A percentile compares a stretch with the other conserved stretches of the same genome.
Conservation (phyloP, 148 eudicot species). For the Rhododendron mucronatum region DNA sequence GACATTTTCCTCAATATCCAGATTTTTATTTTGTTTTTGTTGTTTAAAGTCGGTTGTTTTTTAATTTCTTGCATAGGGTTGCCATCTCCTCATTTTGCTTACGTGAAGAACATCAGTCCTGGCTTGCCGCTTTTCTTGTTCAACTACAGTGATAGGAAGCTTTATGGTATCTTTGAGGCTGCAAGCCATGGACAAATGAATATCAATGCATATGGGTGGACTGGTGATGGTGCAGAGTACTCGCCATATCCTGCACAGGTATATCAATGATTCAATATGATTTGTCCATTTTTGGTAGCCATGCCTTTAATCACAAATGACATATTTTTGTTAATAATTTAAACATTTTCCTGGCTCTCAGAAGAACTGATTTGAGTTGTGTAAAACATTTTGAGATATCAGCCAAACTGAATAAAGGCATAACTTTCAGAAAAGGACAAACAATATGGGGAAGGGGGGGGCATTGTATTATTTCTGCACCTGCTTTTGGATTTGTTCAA, state of each 20-base stretch:
- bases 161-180: neutral
- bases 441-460: neutral
- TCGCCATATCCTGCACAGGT: conserved; percentile 78
- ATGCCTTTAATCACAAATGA: neutral
- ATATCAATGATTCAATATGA: neutral
- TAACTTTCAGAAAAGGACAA: neutral
- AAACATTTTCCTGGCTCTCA: neutral
- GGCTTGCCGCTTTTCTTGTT: conserved; percentile 44
- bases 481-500: no score
- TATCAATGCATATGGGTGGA: conserved; percentile 30
- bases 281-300: neutral
- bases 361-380: neutral
- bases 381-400: neutral
- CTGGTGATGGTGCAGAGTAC: conserved; percentile 28
- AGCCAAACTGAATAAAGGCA: neutral
- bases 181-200: neutral
- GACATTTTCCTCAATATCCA: neutral
- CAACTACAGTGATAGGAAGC: neutral
- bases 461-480: neutral
- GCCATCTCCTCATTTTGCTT: conserved; percentile 20
- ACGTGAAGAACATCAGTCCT: conserved; percentile 12
- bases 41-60: neutral
- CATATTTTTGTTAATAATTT: no score
- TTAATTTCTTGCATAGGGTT: conserved; percentile 42
- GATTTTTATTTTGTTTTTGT: neutral